Conservation (phyloP, 768 basidiomycete genomes). For the Collybiopsis confluens region DNA sequence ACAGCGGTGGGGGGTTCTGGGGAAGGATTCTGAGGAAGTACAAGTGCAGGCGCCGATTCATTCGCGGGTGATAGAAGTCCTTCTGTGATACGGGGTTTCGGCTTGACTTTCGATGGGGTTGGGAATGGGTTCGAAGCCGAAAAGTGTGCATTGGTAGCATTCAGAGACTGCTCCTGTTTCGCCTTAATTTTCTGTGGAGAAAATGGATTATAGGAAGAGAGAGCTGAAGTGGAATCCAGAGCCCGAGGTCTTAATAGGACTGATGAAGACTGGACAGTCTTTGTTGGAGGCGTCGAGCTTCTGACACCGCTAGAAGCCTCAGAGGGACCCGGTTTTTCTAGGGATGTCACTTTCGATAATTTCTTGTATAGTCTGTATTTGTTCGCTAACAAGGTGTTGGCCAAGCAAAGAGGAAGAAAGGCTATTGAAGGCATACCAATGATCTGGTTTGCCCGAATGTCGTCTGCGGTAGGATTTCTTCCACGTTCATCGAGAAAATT, state of each 20-base stretch:
- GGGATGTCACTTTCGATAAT: constrained; percentile 46
- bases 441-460: constrained; percentile 56
- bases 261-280: constrained; percentile 24
- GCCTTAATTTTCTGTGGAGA: constrained; percentile 69
- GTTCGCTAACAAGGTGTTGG: constrained; percentile 42
- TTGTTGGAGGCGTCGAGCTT: constrained; percentile 14
- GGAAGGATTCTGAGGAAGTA: constrained; percentile 19
- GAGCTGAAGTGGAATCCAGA: constrained; percentile 46
- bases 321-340: constrained; percentile 7
- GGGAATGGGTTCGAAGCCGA: constrained; percentile 38
- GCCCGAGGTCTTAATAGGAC: constrained; percentile 46
- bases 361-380: constrained; percentile 84
- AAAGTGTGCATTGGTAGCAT: constrained; percentile 16
- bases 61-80: constrained; percentile 35
- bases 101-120: constrained; percentile 36
- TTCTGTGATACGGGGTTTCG: constrained; percentile 18
- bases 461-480: constrained; percentile 61
- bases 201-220: constrained; percentile 69
- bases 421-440: constrained; percentile 49
- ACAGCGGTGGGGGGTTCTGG: constrained; percentile 40
- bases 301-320: constrained; percentile 29
- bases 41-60: constrained; percentile 15
- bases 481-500: constrained; percentile 53
- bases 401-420: constrained; percentile 9
- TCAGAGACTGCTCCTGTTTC: constrained; percentile 29